phyloP scores from a whole-genome alignment of 495 filamentous ascomycete species.

The Talaromyces ruber region DNA sequence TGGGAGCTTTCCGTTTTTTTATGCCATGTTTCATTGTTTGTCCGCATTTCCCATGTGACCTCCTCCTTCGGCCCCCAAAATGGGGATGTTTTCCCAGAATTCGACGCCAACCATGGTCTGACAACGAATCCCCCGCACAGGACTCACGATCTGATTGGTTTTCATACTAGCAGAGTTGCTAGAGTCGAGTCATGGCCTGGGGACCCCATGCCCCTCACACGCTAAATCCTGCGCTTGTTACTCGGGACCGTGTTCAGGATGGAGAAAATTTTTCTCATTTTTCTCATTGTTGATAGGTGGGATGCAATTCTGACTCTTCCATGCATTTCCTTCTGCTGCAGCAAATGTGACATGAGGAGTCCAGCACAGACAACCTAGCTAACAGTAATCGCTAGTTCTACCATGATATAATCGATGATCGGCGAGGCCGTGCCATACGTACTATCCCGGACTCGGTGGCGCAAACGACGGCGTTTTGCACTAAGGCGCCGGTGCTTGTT shows the following conservation, averaged over 20 bases:
- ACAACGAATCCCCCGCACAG: neutral
- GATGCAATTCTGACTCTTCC: no score
- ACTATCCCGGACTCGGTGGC: neutral
- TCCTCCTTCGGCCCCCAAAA: neutral
- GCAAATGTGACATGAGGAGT: no score
- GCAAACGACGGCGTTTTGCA: neutral
- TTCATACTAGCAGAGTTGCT: neutral
- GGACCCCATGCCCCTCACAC: neutral
- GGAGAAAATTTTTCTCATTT: neutral
- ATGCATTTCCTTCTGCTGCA: no score
- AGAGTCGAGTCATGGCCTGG: neutral
- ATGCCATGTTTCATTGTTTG: neutral
- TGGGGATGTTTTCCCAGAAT: neutral
- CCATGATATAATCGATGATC: no score
- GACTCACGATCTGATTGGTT: neutral
- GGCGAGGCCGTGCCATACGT: no score
- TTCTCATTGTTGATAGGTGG: neutral
- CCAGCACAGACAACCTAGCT: no score
- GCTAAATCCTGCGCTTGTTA: neutral
- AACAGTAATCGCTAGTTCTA: neutral
- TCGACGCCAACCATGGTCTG: neutral
- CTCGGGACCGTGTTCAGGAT: neutral
- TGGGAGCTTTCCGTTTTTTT: neutral
- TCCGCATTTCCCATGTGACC: neutral
- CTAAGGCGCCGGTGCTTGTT: neutral